phyloP scores from a whole-genome alignment of 768 basidiomycete species.

The Rhizopogon vesiculosus region DNA sequence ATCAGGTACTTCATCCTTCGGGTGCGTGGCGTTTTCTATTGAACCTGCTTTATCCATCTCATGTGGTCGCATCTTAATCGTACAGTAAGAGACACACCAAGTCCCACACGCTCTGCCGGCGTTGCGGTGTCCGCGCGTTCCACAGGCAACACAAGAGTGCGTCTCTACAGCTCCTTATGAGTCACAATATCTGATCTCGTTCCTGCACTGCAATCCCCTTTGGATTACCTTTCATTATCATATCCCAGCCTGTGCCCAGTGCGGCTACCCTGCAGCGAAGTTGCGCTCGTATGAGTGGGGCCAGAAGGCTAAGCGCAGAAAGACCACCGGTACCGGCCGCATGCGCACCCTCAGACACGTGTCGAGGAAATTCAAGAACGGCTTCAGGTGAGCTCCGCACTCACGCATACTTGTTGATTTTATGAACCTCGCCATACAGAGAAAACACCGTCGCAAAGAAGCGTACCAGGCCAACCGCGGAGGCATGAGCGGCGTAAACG shows the following conservation, averaged over 20 bases:
- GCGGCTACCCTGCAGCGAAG: conserved; percentile 96
- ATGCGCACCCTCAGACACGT: conserved; percentile 94
- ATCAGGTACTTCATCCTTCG: conserved; percentile 93
- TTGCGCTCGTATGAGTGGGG: conserved; percentile 97
- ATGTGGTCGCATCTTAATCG: background rate
- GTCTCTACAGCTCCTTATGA: conserved; percentile 18
- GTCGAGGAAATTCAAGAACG: conserved; percentile 96
- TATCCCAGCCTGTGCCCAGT: conserved; percentile 80
- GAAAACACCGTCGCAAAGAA: conserved; percentile 92
- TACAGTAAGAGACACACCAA: conserved; percentile 94
- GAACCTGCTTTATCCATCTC: background rate
- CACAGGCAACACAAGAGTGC: conserved; percentile 98
- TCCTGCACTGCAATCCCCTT: background rate
- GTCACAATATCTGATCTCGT: background rate
- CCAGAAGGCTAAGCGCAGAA: conserved; percentile 98
- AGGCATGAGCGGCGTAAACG: conserved; percentile 31
- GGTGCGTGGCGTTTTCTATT: conserved; percentile 46
- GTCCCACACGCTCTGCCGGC: conserved; percentile 95
- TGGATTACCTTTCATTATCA: conserved; percentile 2
- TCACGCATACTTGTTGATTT: background rate
- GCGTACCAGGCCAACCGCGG: conserved; percentile 56
- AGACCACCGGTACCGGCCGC: conserved; percentile 97
- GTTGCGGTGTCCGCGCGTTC: conserved; percentile 93
- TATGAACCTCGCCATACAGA: conserved; percentile 34
- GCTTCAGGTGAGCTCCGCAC: conserved; percentile 66